Evolutionary conservation across 2,329 filamentous ascomycete genomes (phyloP).

Genomic region (Phialocephala subalpina): DNA sequence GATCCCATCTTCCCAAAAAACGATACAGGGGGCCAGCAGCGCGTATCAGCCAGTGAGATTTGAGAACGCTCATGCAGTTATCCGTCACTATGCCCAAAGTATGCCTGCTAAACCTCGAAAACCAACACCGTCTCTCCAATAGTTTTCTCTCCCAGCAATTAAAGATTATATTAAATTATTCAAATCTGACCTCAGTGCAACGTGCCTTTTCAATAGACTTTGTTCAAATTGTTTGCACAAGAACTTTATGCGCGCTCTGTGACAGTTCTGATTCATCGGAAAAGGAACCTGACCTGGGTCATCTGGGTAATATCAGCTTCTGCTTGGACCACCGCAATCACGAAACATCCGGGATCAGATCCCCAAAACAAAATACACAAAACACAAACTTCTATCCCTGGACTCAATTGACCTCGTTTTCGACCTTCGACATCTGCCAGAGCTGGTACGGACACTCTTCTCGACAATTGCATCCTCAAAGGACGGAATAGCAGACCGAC

Average conservation of each 20-base stretch:
- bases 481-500: background rate
- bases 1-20: background rate
- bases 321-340: slow-evolving; percentile 22
- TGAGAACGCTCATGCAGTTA: background rate
- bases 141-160: background rate
- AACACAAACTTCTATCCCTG: slow-evolving; percentile 11
- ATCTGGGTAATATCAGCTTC: slow-evolving; percentile 16
- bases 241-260: background rate
- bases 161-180: slow-evolving; percentile 6
- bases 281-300: slow-evolving; percentile 5
- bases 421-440: background rate
- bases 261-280: slow-evolving; percentile 14
- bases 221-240: background rate
- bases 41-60: background rate
- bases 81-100: slow-evolving; percentile 9
- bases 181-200: background rate
- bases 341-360: slow-evolving; percentile 24
- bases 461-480: background rate
- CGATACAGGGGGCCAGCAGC: slow-evolving; percentile 7
- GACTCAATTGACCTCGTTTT: slow-evolving; percentile 8
- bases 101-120: background rate
- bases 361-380: slow-evolving; percentile 17
- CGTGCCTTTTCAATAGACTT: background rate
- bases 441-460: background rate
- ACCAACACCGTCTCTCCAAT: background rate